These are phyloP conservation scores for Cercospora sp. DNA, from an alignment of 2,329 filamentous ascomycete genomes.

Conservation along the genomic window DNA sequence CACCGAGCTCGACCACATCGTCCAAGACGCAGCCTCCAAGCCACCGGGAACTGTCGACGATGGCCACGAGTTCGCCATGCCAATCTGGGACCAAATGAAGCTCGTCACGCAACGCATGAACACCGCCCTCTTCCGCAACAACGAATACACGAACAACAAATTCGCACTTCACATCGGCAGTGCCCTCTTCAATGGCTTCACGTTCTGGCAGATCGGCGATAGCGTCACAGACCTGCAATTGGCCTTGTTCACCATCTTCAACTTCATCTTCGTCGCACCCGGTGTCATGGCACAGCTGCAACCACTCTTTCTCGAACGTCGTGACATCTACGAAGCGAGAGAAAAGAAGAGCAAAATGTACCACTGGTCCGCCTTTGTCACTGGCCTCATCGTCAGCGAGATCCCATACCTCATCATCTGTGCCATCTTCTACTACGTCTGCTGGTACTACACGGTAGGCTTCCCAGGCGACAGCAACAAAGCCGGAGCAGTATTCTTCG, in stretches of 20 bases:
- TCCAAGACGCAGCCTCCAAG: constrained; percentile 40
- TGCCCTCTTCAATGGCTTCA: constrained; percentile 52
- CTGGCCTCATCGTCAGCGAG: constrained; percentile 69
- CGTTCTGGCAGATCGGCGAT: constrained; percentile 48
- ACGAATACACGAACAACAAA: constrained; percentile 67
- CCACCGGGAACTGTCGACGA: constrained; percentile 43
- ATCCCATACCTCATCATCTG: constrained; percentile 66
- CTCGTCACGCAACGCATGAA: constrained; percentile 53
- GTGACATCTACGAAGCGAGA: constrained; percentile 59
- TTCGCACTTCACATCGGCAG: constrained; percentile 56
- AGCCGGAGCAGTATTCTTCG: constrained; percentile 49
- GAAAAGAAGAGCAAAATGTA: constrained; percentile 68
- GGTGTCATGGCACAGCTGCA: constrained; percentile 59
- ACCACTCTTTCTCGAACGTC: constrained; percentile 59
- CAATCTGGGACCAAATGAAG: constrained; percentile 44
- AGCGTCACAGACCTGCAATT: constrained; percentile 41
- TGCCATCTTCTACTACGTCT: constrained; percentile 53
- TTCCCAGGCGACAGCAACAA: constrained; percentile 48
- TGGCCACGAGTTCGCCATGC: constrained; percentile 48
- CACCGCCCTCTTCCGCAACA: constrained; percentile 63
- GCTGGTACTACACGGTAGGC: constrained; percentile 40
- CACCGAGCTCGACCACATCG: constrained; percentile 46
- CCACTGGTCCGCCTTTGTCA: constrained; percentile 71
- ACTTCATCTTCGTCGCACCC: constrained; percentile 40
- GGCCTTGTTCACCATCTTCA: constrained; percentile 39